Base-by-base conservation (phyloP, 2,329 filamentous ascomycete genomes). In the Proliferodiscus dingleyae region DNA sequence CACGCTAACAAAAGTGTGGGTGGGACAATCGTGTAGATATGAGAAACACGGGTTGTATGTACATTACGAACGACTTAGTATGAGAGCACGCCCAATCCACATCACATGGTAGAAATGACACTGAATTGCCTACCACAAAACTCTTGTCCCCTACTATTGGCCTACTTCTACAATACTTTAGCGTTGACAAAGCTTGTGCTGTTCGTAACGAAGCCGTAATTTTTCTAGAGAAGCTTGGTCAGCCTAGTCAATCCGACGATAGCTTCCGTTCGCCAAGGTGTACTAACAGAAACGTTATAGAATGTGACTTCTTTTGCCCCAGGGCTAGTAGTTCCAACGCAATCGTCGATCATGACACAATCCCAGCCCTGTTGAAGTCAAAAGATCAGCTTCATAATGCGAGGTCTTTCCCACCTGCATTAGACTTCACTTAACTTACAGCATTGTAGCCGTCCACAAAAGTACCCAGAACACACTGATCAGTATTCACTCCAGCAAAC, bases 401-500 rank as follows among this genome's bases (percentile, higher is more conserved):
- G 7, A 34, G 8, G 15, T 1, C 1, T 7, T 34, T 10, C 16
- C 15, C 15, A 5, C 5, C 6, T 16, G 11, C 16, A 34, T 33
- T 15, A n/a, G 8, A 11, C 30, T n/a, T 68, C 68, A 11, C 81
- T 54, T 55, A 80, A 57, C 18, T 81, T 61, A 52, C 73, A 76
- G 68, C 70, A 52, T 69, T 73, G 53, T 74, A 77, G 2, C 72
- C 74, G 63, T 82, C 76, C 39, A 69, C 66, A 47, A 80, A 61
- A 11, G 75, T 80, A 1, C 75, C 74, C 18, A 73, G 66, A 6
- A 82, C 77, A 56, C 78, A 81, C 57, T 80, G 77, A 61, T 82
- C 77, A 2, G 77, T 80, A 55, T 82, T 81, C 10, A 80, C 77
- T 0, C 78, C 78, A 1, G 73, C 64, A 51, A 81, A 80, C 16